Conservation (phyloP, 2,329 filamentous ascomycete genomes). For the Hymenoscyphus albidus region DNA sequence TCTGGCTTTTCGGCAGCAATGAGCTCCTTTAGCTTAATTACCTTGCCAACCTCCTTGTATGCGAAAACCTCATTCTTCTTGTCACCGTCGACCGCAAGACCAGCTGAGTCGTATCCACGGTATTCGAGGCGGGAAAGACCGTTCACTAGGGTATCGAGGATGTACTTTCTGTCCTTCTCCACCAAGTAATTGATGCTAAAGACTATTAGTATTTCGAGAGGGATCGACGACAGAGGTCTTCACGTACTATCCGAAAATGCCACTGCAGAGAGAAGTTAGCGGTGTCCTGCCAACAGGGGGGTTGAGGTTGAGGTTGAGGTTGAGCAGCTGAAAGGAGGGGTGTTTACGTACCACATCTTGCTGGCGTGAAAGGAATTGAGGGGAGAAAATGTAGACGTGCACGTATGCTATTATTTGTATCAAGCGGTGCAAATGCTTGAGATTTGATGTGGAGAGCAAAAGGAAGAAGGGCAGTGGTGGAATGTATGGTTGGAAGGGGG, state of each 20-base stretch:
- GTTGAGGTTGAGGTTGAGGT: no score
- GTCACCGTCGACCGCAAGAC: constrained; percentile 92
- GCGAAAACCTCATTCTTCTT: constrained; percentile 98
- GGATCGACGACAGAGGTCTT: neutral
- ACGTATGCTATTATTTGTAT: neutral
- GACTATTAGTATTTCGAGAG: constrained; percentile 2
- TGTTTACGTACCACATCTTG: constrained; percentile 19
- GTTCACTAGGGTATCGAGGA: constrained; percentile 93
- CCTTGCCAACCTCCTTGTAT: constrained; percentile 99
- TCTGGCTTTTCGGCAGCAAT: constrained; percentile 81
- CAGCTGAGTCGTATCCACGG: constrained; percentile 96
- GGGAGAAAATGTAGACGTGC: neutral
- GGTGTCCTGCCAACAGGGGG: neutral
- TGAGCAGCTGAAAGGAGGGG: constrained; percentile 12
- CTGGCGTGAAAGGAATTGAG: constrained; percentile 10
- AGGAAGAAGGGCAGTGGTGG: neutral
- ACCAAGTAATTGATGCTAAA: constrained; percentile 75
- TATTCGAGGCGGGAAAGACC: constrained; percentile 95
- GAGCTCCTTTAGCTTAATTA: constrained; percentile 90
- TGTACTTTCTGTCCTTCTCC: constrained; percentile 96
- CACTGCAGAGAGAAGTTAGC: constrained; percentile 15
- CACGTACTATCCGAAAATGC: constrained; percentile 19
- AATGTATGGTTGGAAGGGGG: neutral
- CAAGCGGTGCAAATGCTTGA: neutral
- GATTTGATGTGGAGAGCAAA: neutral